Percentiles rank a stretch among this genome's conserved stretches.
These are phyloP conservation scores for Penicillium sp. DNA, from an alignment of 2,329 filamentous ascomycete species.

Conservation along the genomic window DNA sequence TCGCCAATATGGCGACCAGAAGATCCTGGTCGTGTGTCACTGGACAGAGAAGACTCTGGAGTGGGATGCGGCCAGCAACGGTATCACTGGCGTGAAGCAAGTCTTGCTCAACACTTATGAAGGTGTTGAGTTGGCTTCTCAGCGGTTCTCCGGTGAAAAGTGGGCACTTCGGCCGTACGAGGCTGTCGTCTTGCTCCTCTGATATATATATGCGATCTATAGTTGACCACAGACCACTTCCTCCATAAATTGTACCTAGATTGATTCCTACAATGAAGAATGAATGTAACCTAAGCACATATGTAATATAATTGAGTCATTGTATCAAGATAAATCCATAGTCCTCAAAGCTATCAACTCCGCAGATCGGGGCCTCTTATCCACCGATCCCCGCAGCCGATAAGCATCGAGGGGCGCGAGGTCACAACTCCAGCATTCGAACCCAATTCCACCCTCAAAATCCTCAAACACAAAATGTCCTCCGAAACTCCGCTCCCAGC, in stretches of 20 bases:
- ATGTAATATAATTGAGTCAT: background rate
- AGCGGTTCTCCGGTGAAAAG: slow-evolving; percentile 23
- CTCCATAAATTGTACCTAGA: background rate
- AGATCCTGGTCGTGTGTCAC: slow-evolving; percentile 37
- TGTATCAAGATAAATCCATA: background rate
- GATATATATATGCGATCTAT: background rate
- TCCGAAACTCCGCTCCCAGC: slow-evolving; percentile 20
- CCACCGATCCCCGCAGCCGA: slow-evolving; percentile 24
- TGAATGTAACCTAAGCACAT: background rate
- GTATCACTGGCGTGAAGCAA: slow-evolving; percentile 25
- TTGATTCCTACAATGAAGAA: background rate
- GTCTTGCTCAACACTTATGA: slow-evolving; percentile 37
- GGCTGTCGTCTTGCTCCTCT: slow-evolving; percentile 30
- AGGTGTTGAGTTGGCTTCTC: slow-evolving; percentile 14
- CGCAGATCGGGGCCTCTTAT: slow-evolving; percentile 17
- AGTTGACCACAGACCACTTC: background rate
- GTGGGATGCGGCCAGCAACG: slow-evolving; percentile 33
- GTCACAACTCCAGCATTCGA: background rate
- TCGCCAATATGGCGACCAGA: slow-evolving; percentile 38
- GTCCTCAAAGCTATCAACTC: background rate
- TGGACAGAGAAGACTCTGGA: slow-evolving; percentile 33
- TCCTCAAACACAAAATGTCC: slow-evolving; percentile 10
- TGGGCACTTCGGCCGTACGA: slow-evolving; percentile 38
- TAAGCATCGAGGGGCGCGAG: slow-evolving; percentile 9
- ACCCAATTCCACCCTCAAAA: background rate